Evolutionary conservation across 768 basidiomycete genomes (phyloP).

Genomic region (Tricholoma flavovirens): DNA sequence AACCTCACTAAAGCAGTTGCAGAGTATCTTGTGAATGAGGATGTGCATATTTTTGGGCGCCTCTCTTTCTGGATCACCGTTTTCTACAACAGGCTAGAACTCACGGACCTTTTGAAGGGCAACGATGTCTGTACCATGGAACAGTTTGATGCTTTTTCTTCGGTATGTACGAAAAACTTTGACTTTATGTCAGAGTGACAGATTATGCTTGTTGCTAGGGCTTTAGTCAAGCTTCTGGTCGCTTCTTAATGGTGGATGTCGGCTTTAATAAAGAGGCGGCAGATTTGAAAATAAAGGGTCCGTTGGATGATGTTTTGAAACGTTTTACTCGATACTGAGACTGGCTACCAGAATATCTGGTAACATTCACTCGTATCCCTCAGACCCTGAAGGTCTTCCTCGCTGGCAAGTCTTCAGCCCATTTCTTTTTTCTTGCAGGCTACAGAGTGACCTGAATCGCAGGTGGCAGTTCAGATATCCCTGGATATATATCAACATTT

Average conservation of each 20-base stretch:
- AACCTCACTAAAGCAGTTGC: slow-evolving; percentile 64
- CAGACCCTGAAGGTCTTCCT: slow-evolving; percentile 73
- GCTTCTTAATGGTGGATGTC: slow-evolving; percentile 66
- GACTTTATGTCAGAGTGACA: neutral
- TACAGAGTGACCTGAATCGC: slow-evolving; percentile 4
- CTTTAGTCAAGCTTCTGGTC: slow-evolving; percentile 68
- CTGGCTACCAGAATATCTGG: slow-evolving; percentile 51
- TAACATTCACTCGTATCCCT: slow-evolving; percentile 65
- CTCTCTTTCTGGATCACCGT: slow-evolving; percentile 74
- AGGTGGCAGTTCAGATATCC: slow-evolving; percentile 49
- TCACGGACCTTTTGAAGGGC: slow-evolving; percentile 44
- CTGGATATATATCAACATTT: slow-evolving; percentile 52
- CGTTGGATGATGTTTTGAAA: neutral
- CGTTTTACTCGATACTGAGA: neutral
- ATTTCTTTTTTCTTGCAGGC: neutral
- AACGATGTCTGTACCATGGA: slow-evolving; percentile 55
- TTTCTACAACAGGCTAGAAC: slow-evolving; percentile 59
- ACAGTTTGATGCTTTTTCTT: slow-evolving; percentile 65
- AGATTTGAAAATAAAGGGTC: slow-evolving; percentile 70
- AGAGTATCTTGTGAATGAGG: slow-evolving; percentile 59
- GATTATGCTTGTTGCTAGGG: slow-evolving; percentile 31
- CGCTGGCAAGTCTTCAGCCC: slow-evolving; percentile 42
- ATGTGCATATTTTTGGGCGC: slow-evolving; percentile 52
- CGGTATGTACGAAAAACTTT: slow-evolving; percentile 26
- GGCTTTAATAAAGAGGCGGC: slow-evolving; percentile 56